Evolutionary conservation across 1,139 yeast genomes (phyloP), one percentile per base, ranked within the genome.

Genomic region (Magnusiomyces paraingens): DNA sequence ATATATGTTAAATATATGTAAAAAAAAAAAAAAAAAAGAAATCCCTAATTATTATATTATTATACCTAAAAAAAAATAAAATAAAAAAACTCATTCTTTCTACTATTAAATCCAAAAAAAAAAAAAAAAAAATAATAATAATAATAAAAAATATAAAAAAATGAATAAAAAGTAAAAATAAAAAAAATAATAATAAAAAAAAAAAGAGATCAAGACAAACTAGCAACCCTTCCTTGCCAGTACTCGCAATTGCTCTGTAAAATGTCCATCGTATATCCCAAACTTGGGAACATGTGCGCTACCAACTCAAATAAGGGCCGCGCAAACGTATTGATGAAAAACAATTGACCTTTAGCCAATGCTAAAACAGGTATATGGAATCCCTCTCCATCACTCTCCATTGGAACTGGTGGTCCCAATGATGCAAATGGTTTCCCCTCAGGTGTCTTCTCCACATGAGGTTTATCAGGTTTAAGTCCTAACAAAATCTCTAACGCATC

Each of bases 241-340:
- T 21, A 36, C 17, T 36, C 17, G 12, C n/a, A 36, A 14, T n/a
- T 36, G 12, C 17, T 36, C 17, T 36, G 17, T 11, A 36, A 36
- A 14, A 36, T 36, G 22, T 75, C 76, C 51, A 76, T 68, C 5
- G 69, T 64, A 52, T 62, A 68, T 21, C 55, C 51, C 52, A 69
- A 56, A 49, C 59, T 59, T 3, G 74, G 73, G 14, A 70, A 58
- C n/a, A 66, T 59, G 42, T 75, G 75, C 26, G 80, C 77, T 38
- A 89, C 79, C 61, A 82, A 83, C 52, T 73, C 71, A 70, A 90
- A 91, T 65, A 89, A 79, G 52, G 83, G 84, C 60, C 77, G 81
- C 10, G 95, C 97, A 76, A 86, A 90, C 21, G 88, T 81, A 63
- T 80, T 77, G 56, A 90, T 89, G 73, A 91, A 91, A 65, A 87